Percentiles rank a stretch among this genome's conserved stretches.
Evolutionary conservation across 2,329 filamentous ascomycete species (phyloP).

Genomic region (Aspergillus viridinutans): DNA sequence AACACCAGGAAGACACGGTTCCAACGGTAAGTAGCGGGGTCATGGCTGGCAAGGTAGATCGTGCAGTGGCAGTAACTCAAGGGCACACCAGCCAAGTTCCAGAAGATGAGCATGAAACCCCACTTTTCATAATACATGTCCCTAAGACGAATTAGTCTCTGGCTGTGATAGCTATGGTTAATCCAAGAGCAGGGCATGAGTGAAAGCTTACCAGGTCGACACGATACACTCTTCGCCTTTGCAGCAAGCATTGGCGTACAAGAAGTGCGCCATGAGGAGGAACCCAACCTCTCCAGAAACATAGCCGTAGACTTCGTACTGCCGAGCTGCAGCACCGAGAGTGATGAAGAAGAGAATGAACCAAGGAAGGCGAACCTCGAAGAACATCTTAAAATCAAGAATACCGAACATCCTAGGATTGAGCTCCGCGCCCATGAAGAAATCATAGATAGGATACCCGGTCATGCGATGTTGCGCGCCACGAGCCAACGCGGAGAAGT

Average conservation of each 20-base stretch:
- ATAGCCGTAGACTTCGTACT: slow-evolving; percentile 81
- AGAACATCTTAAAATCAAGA: slow-evolving; percentile 93
- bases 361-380: slow-evolving; percentile 88
- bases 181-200: neutral
- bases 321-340: slow-evolving; percentile 70
- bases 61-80: slow-evolving; percentile 92
- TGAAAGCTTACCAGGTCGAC: slow-evolving; percentile 64
- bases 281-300: slow-evolving; percentile 81
- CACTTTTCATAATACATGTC: slow-evolving; percentile 98
- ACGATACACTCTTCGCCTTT: slow-evolving; percentile 91
- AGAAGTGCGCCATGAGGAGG: slow-evolving; percentile 81
- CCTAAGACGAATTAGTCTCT: slow-evolving; percentile 38
- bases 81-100: slow-evolving; percentile 89
- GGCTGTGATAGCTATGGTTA: neutral
- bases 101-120: slow-evolving; percentile 98
- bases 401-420: slow-evolving; percentile 82
- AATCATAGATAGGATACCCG: slow-evolving; percentile 74
- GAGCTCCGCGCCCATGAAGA: slow-evolving; percentile 85
- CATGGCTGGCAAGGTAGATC: slow-evolving; percentile 80
- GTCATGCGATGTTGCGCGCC: slow-evolving; percentile 92
- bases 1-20: slow-evolving; percentile 62
- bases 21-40: slow-evolving; percentile 72
- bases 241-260: slow-evolving; percentile 87
- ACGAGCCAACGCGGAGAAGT: slow-evolving; percentile 75
- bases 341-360: slow-evolving; percentile 80